Evolutionary conservation across 1,284 basidiomycete species (phyloP).

Genomic region (Puccinia horiana): DNA sequence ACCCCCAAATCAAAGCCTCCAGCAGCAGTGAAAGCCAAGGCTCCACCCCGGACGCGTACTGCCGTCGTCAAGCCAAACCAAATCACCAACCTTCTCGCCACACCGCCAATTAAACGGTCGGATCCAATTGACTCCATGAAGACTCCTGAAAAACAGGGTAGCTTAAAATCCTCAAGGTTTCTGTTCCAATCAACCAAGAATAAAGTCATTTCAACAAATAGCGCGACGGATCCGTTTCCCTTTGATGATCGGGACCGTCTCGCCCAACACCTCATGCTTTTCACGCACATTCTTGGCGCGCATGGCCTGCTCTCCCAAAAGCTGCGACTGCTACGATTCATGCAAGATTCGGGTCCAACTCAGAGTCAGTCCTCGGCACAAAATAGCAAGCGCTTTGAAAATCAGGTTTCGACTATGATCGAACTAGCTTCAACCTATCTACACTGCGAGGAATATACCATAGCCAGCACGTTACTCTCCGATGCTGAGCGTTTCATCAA

Average conservation of each 20-base stretch:
- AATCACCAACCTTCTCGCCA: background rate
- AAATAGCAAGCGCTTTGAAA: conserved; percentile 1
- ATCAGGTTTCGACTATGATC: conserved; percentile 6
- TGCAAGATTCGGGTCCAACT: conserved; percentile 4
- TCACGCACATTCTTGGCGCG: conserved; percentile 36
- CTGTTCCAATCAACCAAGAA: background rate
- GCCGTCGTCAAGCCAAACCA: background rate
- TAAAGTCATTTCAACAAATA: background rate
- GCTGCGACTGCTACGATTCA: conserved; percentile 20
- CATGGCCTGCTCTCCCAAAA: conserved; percentile 37
- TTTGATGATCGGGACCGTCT: conserved; percentile 42
- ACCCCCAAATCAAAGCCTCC: conserved; percentile 19
- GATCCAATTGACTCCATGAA: conserved; percentile 15
- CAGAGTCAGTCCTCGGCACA: background rate
- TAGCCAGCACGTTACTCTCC: conserved; percentile 25
- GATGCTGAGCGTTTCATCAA: conserved; percentile 26
- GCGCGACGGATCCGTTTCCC: background rate
- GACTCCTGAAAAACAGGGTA: conserved; percentile 1
- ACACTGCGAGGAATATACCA: conserved; percentile 39
- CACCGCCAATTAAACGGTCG: conserved; percentile 4
- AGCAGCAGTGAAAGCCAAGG: background rate
- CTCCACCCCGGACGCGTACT: background rate
- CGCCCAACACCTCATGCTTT: conserved; percentile 37
- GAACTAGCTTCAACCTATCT: conserved; percentile 45
- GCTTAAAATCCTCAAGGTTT: background rate